Base-by-base conservation (phyloP, 495 filamentous ascomycete genomes). In the Penicillium steckii region DNA sequence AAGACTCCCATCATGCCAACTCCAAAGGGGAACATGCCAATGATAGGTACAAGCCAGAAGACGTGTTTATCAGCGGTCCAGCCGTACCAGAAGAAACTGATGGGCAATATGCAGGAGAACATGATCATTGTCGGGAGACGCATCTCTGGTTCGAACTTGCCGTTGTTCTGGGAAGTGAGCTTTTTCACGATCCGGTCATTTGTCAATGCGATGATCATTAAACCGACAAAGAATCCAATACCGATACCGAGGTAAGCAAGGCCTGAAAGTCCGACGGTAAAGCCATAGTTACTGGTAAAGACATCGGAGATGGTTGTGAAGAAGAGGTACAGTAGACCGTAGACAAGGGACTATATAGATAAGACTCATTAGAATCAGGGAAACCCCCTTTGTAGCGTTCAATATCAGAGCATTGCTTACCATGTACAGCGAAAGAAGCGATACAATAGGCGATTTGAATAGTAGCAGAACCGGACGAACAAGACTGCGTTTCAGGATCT, bases 271-370 rank as follows among this genome's bases (percentile, higher is more conserved):
- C 82, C 80, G 2, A 76, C 55, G 0, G 73, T 74, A 47, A 83
- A 79, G 18, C 73, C 74, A 55, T 89, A 83, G 0, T 73, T 78
- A 1, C 75, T 69, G 5, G 65, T 66, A 62, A 88, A 91, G 56
- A 89, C 80, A 55, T 74, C 72, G 0, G 79, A 70, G 59, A 87
- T 89, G 4, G 84, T 86, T n/a, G 81, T 80, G 45, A 87, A 75
- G 64, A 88, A 86, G 5, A 84, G 79, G 61, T 88, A 89, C 0
- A 87, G 72, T 4, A 87, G 68, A 30, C 83, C 80, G 59, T 88
- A 89, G 24, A 88, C 64, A 8, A 88, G 57, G 0, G 81, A 8
- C 38, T 41, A 41, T n/a, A n/a, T n/a, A n/a, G n/a, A n/a, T n/a
- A n/a, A n/a, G 18, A 10, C 5, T 10, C 33, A 18, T 29, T 29